phyloP scores from a whole-genome alignment of 495 filamentous ascomycete genomes.

The Aspergillus baeticus region DNA sequence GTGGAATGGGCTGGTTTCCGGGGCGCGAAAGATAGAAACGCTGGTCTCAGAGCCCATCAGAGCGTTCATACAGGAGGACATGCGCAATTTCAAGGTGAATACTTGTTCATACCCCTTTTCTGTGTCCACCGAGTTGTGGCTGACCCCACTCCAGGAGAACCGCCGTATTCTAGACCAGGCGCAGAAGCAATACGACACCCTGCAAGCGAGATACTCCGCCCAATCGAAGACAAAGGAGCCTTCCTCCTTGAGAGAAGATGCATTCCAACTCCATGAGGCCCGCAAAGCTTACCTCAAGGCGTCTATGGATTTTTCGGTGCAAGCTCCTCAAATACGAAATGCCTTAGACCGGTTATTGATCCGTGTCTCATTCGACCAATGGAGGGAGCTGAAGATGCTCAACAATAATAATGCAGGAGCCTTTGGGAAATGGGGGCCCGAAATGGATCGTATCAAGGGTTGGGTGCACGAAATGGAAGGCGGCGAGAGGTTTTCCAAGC shows the following conservation, averaged over 20 bases:
- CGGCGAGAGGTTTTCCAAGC: conserved; percentile 71
- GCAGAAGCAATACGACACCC: conserved; percentile 79
- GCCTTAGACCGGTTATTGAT: conserved; percentile 85
- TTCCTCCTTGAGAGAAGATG: conserved; percentile 86
- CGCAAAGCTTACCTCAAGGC: conserved; percentile 88
- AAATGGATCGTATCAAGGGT: conserved; percentile 86
- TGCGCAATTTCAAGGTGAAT: conserved; percentile 61
- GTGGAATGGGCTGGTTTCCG: conserved; percentile 72
- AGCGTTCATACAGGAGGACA: conserved; percentile 70
- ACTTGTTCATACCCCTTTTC: neutral
- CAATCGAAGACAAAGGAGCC: conserved; percentile 94
- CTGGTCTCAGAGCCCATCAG: conserved; percentile 79
- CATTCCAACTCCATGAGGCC: conserved; percentile 93
- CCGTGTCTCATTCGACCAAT: conserved; percentile 78
- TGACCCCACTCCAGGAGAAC: conserved; percentile 61
- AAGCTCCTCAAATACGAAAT: conserved; percentile 77
- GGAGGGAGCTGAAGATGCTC: conserved; percentile 72
- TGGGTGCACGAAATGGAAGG: conserved; percentile 94
- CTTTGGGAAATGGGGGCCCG: conserved; percentile 62
- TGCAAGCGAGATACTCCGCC: conserved; percentile 72
- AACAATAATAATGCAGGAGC: conserved; percentile 56
- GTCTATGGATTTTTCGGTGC: conserved; percentile 88
- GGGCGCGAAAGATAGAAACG: conserved; percentile 71
- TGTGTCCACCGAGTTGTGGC: neutral
- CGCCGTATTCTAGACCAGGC: conserved; percentile 71